Evolutionary conservation across 495 filamentous ascomycete genomes (phyloP).

Genomic region (Amorphotheca resinae): DNA sequence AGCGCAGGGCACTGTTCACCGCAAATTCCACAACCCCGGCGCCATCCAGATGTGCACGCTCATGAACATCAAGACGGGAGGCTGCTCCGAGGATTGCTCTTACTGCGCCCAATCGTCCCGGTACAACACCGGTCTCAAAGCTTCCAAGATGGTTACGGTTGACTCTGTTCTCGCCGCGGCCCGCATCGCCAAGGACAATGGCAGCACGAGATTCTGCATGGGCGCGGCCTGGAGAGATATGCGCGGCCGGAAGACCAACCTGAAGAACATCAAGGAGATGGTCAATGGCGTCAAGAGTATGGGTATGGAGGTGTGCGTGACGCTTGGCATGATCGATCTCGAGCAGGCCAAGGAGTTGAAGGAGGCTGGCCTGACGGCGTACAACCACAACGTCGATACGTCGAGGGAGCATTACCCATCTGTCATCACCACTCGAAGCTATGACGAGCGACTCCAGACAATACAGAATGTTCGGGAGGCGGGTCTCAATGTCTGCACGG

Average conservation of each 20-base stretch:
- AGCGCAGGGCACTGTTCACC: slow-evolving; percentile 54
- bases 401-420: slow-evolving; percentile 72
- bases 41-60: slow-evolving; percentile 80
- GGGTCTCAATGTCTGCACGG: slow-evolving; percentile 75
- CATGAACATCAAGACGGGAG: slow-evolving; percentile 92
- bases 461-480: slow-evolving; percentile 65
- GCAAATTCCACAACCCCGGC: slow-evolving; percentile 66
- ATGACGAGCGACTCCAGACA: slow-evolving; percentile 70
- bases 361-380: slow-evolving; percentile 72
- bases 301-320: slow-evolving; percentile 81
- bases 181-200: slow-evolving; percentile 61
- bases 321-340: slow-evolving; percentile 75
- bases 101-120: slow-evolving; percentile 82
- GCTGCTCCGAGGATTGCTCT: slow-evolving; percentile 76
- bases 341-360: slow-evolving; percentile 66
- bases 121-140: slow-evolving; percentile 64
- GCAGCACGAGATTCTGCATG: slow-evolving; percentile 83
- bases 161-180: slow-evolving; percentile 68
- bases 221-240: slow-evolving; percentile 86
- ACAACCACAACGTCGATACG: slow-evolving; percentile 86
- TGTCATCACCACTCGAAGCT: slow-evolving; percentile 68
- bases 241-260: slow-evolving; percentile 67
- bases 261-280: slow-evolving; percentile 73
- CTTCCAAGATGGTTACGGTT: slow-evolving; percentile 62
- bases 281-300: slow-evolving; percentile 61